Evolutionary conservation across 2,329 filamentous ascomycete species (phyloP), one percentile per base, ranked within the genome.

Genomic region (Passalora sequoiae): DNA sequence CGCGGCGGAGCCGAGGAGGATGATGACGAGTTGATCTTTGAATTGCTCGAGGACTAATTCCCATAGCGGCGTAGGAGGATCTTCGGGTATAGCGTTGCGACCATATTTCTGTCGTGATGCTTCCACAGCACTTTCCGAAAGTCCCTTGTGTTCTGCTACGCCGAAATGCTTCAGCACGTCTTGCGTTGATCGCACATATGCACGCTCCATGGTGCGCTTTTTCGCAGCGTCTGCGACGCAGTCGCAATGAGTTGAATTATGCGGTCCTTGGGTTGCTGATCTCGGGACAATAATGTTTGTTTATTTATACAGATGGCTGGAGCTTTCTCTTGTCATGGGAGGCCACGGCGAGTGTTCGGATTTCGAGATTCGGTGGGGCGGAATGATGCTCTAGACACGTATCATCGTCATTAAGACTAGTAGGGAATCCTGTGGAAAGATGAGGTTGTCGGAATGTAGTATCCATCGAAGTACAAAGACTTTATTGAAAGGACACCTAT

Each of bases 41-140:
- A 98, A 98, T 67, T 98, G 92, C 70, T 98, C 92, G 46, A 98
- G 77, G 43, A 98, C 87, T 51, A 98, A 82, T 69, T 97, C 80
- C 92, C 91, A 98, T 36, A 98, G 66, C 28, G 92, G 92, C 22
- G 92, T 98, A 3, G 92, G 89, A 41, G 92, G 92, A 54, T 98
- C 92, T 71, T 98, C 92, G 33, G 80, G 77, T 43, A 87, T 74
- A 44, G 82, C 82, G 56, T 66, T 66, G 38, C 50, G 58, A 42
- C 64, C 64, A 49, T 66, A 57, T 50, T 64, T 63, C 45, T 58
- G 44, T 42, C 62, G 53, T 24, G 58, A 53, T 3, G 51, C 54
- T 24, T 51, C 49, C 3, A 65, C 61, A 1, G 53, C 45, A n/a
- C 53, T 50, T n/a, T 59, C 53, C 15, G 59, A 57, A 10, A 66